Evolutionary conservation across 768 basidiomycete species (phyloP), one percentile per base, ranked within the genome.

Genomic region (Macrolepiota dolichaula): DNA sequence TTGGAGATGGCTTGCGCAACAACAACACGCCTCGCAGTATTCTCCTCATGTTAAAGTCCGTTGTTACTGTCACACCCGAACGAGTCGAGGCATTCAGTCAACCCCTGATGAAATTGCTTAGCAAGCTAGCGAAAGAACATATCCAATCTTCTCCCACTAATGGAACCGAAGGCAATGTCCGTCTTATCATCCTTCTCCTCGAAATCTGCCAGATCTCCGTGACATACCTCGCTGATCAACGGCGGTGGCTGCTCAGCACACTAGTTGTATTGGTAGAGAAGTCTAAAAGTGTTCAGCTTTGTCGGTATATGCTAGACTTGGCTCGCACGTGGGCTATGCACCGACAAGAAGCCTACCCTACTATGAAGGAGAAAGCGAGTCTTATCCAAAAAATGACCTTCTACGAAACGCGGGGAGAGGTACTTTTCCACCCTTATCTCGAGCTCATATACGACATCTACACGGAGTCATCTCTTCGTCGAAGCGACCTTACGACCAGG

Each of bases 361-460:
- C 91, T 0, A 88, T 92, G 84, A 98, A 97, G 73, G 97, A 99
- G 76, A 98, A 98, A 73, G 89, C 96, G 2, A 88, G 82, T 29
- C 76, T 98, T 35, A 73, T 99, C 63, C 87, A 91, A 68, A 93
- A 92, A 71, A 96, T 99, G 94, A 81, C 84, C 5, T 77, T 83
- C 10, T 94, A 87, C 67, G 95, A 98, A 74, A 79, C 79, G 24
- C 86, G 91, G 35, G 88, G 86, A 38, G 91, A 95, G n/a, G 65
- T 77, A 3, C 80, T 98, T 3, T 93, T 91, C 72, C 84, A 87
- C 49, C 83, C 88, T 44, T 98, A 94, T 71, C 80, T 98, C 66
- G 87, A 91, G 64, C 81, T 98, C 62, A 90, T 99, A 59, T 89
- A 92, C 70, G 94, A 96, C 62, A 96, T 99, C 68, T 99, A 98